Conservation (phyloP, 2,329 filamentous ascomycete species). For the Colletotrichum cereale region DNA sequence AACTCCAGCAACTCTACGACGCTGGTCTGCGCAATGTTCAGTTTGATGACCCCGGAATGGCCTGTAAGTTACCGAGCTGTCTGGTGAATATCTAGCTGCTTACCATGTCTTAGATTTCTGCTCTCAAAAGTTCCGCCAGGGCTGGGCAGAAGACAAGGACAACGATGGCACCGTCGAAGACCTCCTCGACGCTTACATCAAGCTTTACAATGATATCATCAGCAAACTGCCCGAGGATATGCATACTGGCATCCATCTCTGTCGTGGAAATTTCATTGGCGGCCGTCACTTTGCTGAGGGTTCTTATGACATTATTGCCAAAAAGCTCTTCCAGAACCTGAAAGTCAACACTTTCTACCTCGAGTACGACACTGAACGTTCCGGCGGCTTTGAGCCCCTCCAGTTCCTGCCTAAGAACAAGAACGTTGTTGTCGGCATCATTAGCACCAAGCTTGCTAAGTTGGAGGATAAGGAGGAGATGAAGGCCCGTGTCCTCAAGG, state of each 20-base stretch:
- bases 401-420: conserved; percentile 70
- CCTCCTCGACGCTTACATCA: conserved; percentile 81
- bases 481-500: conserved; percentile 69
- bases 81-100: conserved; percentile 1
- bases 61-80: conserved; percentile 62
- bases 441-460: conserved; percentile 72
- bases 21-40: conserved; percentile 75
- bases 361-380: conserved; percentile 75
- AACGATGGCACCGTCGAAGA: conserved; percentile 76
- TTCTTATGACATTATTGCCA: conserved; percentile 75
- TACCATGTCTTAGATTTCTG: conserved; percentile 72
- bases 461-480: conserved; percentile 74
- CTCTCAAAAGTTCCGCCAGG: conserved; percentile 77
- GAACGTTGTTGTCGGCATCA: conserved; percentile 73
- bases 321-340: conserved; percentile 73
- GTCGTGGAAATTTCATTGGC: conserved; percentile 76
- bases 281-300: conserved; percentile 76
- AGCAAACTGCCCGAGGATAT: conserved; percentile 74
- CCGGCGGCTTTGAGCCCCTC: conserved; percentile 76
- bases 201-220: conserved; percentile 80
- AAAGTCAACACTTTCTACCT: conserved; percentile 77
- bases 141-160: conserved; percentile 75
- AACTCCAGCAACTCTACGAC: conserved; percentile 71
- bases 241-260: conserved; percentile 83
- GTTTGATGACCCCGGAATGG: conserved; percentile 76